These are phyloP conservation scores for Trichoderma sp. DNA, from an alignment of 2,329 filamentous ascomycete species.

Conservation along the genomic window DNA sequence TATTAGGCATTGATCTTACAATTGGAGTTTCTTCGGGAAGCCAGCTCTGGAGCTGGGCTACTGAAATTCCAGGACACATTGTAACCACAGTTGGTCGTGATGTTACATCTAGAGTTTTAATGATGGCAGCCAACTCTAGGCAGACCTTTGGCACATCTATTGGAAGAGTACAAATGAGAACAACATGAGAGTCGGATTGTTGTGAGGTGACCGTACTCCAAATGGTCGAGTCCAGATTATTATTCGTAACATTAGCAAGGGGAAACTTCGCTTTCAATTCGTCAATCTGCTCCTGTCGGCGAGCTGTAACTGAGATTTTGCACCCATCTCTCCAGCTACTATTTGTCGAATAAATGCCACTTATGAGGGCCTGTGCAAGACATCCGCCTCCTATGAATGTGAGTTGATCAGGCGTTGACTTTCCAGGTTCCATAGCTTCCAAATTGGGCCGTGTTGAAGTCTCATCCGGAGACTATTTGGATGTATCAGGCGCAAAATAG, in stretches of 20 bases:
- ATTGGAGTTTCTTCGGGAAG: constrained; percentile 5
- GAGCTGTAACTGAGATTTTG: constrained; percentile 6
- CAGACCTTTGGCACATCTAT: constrained; percentile 12
- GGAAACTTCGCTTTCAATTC: constrained; percentile 1
- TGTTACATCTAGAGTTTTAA: not conserved
- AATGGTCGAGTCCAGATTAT: constrained; percentile 3
- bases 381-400: constrained; percentile 11
- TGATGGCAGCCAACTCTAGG: not conserved
- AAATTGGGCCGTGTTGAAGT: not conserved
- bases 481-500: not conserved
- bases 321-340: constrained; percentile 1
- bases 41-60: constrained; percentile 11
- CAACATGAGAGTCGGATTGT: not conserved
- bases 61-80: constrained; percentile 13
- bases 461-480: not conserved
- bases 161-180: constrained; percentile 7
- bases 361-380: constrained; percentile 7
- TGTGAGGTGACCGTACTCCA: not conserved
- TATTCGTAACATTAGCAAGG: not conserved
- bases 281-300: not conserved
- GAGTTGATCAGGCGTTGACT: not conserved
- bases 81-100: constrained; percentile 10
- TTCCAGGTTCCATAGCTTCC: not conserved
- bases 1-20: constrained; percentile 16
- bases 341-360: constrained; percentile 5